A percentile compares a stretch with the other conserved stretches of the same genome.
phyloP scores from a whole-genome alignment of 257 asterid genomes.

The Scutellaria minor region DNA sequence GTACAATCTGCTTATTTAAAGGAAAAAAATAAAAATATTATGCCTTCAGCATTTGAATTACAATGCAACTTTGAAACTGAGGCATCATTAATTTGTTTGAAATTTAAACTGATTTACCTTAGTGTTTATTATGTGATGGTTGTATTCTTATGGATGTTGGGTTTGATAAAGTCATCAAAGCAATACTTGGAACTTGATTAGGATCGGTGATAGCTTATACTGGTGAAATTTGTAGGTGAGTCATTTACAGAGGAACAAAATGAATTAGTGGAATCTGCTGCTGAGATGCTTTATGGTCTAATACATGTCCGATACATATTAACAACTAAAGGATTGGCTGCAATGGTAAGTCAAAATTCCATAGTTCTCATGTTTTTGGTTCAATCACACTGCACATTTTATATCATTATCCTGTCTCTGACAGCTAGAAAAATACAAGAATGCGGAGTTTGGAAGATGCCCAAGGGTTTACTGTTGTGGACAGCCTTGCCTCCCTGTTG shows the following conservation, averaged over 20 bases:
- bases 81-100: slow-evolving; percentile 5
- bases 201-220: background rate
- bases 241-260: slow-evolving; percentile 95
- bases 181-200: background rate
- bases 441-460: slow-evolving; percentile 84
- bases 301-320: slow-evolving; percentile 88
- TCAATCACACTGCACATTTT: slow-evolving; percentile 17
- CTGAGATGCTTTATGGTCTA: slow-evolving; percentile 96
- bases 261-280: slow-evolving; percentile 96
- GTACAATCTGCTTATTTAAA: background rate
- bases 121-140: background rate
- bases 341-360: slow-evolving; percentile 63
- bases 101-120: background rate
- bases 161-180: background rate
- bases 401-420: slow-evolving; percentile 29
- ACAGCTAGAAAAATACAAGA: slow-evolving; percentile 91
- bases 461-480: slow-evolving; percentile 90
- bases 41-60: background rate
- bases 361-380: slow-evolving; percentile 21
- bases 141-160: slow-evolving; percentile 6
- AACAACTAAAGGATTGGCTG: slow-evolving; percentile 93
- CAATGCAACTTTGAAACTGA: background rate
- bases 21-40: background rate
- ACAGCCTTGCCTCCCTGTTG: slow-evolving; percentile 91
- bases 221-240: slow-evolving; percentile 58